Conservation (phyloP, 768 basidiomycete species). For the Suillus lakei region DNA sequence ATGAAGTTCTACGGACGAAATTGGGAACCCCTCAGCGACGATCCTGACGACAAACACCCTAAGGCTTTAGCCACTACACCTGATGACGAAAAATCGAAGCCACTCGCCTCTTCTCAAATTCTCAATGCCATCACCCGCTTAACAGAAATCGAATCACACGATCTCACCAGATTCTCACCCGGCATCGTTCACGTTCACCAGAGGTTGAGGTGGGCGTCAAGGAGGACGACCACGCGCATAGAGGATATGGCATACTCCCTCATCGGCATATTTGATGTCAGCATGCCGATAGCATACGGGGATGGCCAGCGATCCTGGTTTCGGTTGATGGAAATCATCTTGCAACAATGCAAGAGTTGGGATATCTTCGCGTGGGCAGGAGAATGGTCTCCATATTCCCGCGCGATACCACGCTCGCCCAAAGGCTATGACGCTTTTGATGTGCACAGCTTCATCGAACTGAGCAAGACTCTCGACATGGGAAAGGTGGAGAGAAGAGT, state of each 20-base stretch:
- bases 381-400: constrained; percentile 7
- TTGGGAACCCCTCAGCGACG: constrained; percentile 21
- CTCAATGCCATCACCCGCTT: constrained; percentile 11
- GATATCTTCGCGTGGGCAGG: constrained; percentile 13
- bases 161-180: constrained; percentile 18
- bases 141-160: constrained; percentile 19
- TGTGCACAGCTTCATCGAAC: not conserved
- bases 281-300: constrained; percentile 28
- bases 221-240: constrained; percentile 25
- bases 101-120: constrained; percentile 10
- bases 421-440: constrained; percentile 28
- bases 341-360: constrained; percentile 10
- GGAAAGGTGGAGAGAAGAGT: not conserved
- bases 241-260: constrained; percentile 32
- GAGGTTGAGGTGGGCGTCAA: constrained; percentile 29
- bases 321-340: constrained; percentile 18
- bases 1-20: constrained; percentile 24
- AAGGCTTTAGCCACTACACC: constrained; percentile 9
- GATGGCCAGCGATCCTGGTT: constrained; percentile 28
- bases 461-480: not conserved
- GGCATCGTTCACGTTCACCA: constrained; percentile 20
- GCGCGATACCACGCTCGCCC: constrained; percentile 21
- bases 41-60: constrained; percentile 12
- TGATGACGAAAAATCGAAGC: constrained; percentile 13
- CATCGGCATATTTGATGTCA: constrained; percentile 27